These are phyloP conservation scores for Litchi chinensis DNA, from an alignment of 345 rosid species.

Conservation along the genomic window DNA sequence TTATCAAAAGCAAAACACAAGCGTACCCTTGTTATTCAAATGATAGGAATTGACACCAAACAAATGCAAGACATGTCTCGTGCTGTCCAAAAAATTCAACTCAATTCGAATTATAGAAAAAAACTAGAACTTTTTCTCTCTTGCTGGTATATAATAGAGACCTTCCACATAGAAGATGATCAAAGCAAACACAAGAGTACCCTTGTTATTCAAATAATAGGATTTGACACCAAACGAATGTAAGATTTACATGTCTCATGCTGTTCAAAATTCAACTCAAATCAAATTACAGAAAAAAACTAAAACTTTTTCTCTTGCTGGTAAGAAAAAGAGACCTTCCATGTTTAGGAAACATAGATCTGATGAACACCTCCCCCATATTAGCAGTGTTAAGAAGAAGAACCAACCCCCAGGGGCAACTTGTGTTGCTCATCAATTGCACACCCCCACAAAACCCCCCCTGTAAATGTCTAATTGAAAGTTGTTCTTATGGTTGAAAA, in stretches of 20 bases:
- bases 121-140: not conserved
- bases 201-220: slow-evolving; percentile 3
- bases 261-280: not conserved
- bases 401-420: slow-evolving; percentile 38
- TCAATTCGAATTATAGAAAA: not conserved
- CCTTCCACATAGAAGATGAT: no score
- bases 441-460: slow-evolving; percentile 8
- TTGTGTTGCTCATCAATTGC: slow-evolving; percentile 45
- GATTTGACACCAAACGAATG: not conserved
- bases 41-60: not conserved
- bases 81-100: not conserved
- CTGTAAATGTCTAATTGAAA: not conserved
- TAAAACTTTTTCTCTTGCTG: not conserved
- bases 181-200: not conserved
- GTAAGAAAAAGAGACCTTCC: not conserved
- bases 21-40: no score
- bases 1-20: no score
- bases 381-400: not conserved
- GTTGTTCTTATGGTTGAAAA: not conserved
- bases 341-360: not conserved
- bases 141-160: not conserved
- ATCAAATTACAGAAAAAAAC: not conserved
- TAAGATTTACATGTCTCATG: not conserved
- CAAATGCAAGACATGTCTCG: not conserved
- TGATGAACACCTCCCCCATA: no score